phyloP scores from a whole-genome alignment of 2,329 filamentous ascomycete species.

The Gremmenia infestans region DNA sequence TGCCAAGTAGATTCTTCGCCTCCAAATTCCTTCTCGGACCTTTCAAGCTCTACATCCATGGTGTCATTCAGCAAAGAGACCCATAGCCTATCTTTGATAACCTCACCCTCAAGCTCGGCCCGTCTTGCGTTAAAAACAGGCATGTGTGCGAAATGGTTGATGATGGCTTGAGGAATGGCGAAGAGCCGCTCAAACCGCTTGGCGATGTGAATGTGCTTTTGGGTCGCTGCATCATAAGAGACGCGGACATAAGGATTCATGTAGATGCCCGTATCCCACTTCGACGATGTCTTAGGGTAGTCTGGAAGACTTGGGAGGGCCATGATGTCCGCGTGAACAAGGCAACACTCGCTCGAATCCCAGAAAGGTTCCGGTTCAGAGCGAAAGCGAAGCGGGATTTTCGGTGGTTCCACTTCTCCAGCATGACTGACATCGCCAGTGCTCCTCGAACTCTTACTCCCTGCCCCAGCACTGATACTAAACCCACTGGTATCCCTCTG shows the following conservation, averaged over 20 bases:
- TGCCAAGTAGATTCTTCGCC: slow-evolving; percentile 16
- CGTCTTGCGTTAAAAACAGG: slow-evolving; percentile 58
- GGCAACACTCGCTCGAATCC: slow-evolving; percentile 62
- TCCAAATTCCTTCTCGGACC: slow-evolving; percentile 11
- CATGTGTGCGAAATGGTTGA: slow-evolving; percentile 51
- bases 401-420: not conserved
- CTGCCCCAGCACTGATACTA: not conserved
- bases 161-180: slow-evolving; percentile 50
- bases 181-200: slow-evolving; percentile 64
- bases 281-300: slow-evolving; percentile 2
- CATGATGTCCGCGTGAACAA: slow-evolving; percentile 47
- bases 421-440: not conserved
- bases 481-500: slow-evolving; percentile 30
- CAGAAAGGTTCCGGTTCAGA: slow-evolving; percentile 54
- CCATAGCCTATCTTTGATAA: slow-evolving; percentile 49
- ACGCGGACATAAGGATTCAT: slow-evolving; percentile 73
- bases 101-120: slow-evolving; percentile 51
- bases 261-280: slow-evolving; percentile 52
- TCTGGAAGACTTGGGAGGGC: slow-evolving; percentile 19
- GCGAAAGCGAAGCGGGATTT: slow-evolving; percentile 41
- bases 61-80: slow-evolving; percentile 20
- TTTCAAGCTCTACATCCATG: slow-evolving; percentile 29
- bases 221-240: slow-evolving; percentile 55
- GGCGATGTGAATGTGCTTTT: slow-evolving; percentile 48
- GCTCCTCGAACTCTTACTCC: not conserved